Evolutionary conservation across 192 early-diverging fungal species (phyloP).

Genomic region (Entomortierella beljakovae): DNA sequence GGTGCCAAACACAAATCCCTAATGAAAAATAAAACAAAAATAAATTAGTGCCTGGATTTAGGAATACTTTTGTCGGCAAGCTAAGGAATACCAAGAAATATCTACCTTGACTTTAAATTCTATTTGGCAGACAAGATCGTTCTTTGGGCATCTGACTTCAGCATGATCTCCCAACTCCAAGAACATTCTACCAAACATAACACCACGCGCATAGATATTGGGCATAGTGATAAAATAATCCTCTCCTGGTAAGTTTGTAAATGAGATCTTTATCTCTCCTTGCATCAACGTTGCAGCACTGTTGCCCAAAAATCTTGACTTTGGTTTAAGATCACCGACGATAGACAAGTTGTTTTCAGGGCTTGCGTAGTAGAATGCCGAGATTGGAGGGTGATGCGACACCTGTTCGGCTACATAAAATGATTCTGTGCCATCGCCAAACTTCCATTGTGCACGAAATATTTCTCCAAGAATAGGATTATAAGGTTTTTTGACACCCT

Average conservation of each 20-base stretch:
- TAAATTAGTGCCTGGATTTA: not conserved
- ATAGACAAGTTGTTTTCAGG: conserved; percentile 86
- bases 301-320: conserved; percentile 90
- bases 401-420: conserved; percentile 93
- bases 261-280: conserved; percentile 71
- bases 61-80: not conserved
- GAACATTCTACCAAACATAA: conserved; percentile 94
- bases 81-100: not conserved
- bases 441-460: conserved; percentile 87
- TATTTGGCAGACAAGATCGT: conserved; percentile 83
- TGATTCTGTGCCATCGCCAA: conserved; percentile 74
- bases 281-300: conserved; percentile 91
- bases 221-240: conserved; percentile 87
- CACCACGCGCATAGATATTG: conserved; percentile 93
- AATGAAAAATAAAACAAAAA: not conserved
- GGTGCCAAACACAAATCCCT: conserved; percentile 81
- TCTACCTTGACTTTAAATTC: conserved; percentile 92
- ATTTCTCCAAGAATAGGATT: conserved; percentile 94
- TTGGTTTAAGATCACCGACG: conserved; percentile 85
- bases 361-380: conserved; percentile 83
- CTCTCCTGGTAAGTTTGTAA: conserved; percentile 76
- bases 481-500: conserved; percentile 96
- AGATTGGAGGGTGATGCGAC: conserved; percentile 94
- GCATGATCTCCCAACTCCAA: conserved; percentile 92
- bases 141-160: conserved; percentile 75